These are phyloP conservation scores for Eucalyptus cloeziana DNA, from an alignment of 345 rosid species.

Conservation along the genomic window DNA sequence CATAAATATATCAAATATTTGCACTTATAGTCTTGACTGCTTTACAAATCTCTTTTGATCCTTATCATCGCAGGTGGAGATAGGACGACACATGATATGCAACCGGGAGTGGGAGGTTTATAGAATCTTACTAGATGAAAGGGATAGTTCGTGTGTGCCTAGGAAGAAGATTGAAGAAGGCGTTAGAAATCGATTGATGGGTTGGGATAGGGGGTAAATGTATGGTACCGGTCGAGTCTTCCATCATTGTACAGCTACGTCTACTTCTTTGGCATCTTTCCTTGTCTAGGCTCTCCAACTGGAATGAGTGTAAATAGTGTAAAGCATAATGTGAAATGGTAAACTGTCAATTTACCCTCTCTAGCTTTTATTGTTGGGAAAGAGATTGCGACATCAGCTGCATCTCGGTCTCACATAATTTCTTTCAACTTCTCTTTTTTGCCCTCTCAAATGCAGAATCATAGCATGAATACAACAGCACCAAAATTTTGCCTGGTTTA, in stretches of 20 bases:
- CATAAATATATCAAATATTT: neutral
- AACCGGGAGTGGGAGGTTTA: constrained; percentile 66
- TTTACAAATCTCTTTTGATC: neutral
- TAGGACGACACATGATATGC: constrained; percentile 40
- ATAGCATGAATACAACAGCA: neutral
- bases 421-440: neutral
- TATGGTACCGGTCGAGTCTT: neutral
- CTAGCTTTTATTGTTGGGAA: neutral
- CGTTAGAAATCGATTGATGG: constrained; percentile 42
- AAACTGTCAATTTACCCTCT: neutral
- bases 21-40: neutral
- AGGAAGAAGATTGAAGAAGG: constrained; percentile 40
- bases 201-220: constrained; percentile 35
- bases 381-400: neutral
- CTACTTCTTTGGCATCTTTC: neutral
- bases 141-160: constrained; percentile 17
- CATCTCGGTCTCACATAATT: neutral
- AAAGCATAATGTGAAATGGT: neutral
- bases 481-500: neutral
- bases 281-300: neutral
- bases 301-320: neutral
- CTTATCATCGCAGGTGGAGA: constrained; percentile 35
- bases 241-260: neutral
- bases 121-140: constrained; percentile 49
- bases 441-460: neutral